Evolutionary conservation across 768 basidiomycete genomes (phyloP).

Genomic region (Pulveroboletus ravenelii): DNA sequence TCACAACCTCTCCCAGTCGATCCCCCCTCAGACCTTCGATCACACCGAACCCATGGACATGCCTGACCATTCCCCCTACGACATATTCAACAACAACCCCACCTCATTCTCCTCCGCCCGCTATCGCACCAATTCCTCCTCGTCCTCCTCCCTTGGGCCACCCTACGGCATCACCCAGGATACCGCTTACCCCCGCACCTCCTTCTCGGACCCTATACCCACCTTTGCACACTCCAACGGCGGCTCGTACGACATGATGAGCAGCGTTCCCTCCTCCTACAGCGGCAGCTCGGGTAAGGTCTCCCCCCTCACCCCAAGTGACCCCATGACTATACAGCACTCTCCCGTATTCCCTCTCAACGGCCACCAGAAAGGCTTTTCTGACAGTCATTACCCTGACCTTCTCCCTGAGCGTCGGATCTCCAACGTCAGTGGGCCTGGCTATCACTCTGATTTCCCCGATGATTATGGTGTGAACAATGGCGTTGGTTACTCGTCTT

Average conservation of each 20-base stretch:
- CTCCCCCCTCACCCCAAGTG: conserved; percentile 69
- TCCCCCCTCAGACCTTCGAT: conserved; percentile 43
- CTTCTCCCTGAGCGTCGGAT: conserved; percentile 56
- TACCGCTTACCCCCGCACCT: conserved; percentile 51
- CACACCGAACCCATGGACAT: conserved; percentile 52
- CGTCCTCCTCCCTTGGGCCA: conserved; percentile 62
- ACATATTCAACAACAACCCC: conserved; percentile 54
- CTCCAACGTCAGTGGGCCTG: conserved; percentile 39
- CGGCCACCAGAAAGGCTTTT: conserved; percentile 50
- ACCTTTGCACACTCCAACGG: conserved; percentile 50
- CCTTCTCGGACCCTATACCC: conserved; percentile 57
- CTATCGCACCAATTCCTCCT: conserved; percentile 69
- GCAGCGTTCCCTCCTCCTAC: conserved; percentile 58
- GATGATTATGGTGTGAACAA: conserved; percentile 58
- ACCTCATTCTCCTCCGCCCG: conserved; percentile 50
- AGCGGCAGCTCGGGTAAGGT: conserved; percentile 61
- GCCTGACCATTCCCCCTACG: conserved; percentile 57
- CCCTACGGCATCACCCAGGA: conserved; percentile 53
- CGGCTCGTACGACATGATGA: conserved; percentile 62
- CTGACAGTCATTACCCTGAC: conserved; percentile 53
- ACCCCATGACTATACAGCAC: conserved; percentile 57
- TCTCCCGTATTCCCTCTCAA: conserved; percentile 46
- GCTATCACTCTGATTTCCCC: conserved; percentile 54
- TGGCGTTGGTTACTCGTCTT: conserved; percentile 44
- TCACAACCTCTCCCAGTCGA: conserved; percentile 32